A percentile compares a stretch with the other conserved stretches of the same genome.
Evolutionary conservation across 192 early-diverging fungal genomes (phyloP).

Genomic region (Backusella macrospora): DNA sequence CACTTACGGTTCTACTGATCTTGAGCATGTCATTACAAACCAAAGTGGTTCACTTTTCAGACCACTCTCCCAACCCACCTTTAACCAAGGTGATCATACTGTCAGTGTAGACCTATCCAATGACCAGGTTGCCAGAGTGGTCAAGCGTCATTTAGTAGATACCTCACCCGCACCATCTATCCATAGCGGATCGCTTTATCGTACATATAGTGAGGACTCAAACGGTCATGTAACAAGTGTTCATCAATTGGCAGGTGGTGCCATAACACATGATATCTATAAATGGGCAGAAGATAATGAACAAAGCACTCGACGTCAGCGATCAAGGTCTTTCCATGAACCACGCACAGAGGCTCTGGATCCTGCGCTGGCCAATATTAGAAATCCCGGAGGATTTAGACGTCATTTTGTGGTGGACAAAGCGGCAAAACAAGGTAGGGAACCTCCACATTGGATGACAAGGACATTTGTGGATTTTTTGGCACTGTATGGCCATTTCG

Average conservation of each 20-base stretch:
- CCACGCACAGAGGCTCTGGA: constrained; percentile 43
- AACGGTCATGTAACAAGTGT: constrained; percentile 10
- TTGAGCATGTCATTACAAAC: constrained; percentile 23
- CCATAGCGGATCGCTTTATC: not conserved
- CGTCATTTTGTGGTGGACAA: constrained; percentile 82
- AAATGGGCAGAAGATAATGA: constrained; percentile 81
- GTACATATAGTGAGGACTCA: not conserved
- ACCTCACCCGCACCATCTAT: constrained; percentile 27
- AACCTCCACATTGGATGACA: constrained; percentile 79
- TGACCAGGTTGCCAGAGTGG: constrained; percentile 38
- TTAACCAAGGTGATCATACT: constrained; percentile 31
- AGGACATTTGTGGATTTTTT: constrained; percentile 94
- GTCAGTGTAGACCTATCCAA: constrained; percentile 34
- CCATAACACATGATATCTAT: constrained; percentile 87
- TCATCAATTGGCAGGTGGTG: constrained; percentile 67
- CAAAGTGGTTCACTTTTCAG: constrained; percentile 18
- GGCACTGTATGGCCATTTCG: constrained; percentile 91
- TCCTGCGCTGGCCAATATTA: constrained; percentile 50
- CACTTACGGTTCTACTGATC: constrained; percentile 22
- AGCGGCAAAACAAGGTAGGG: constrained; percentile 69
- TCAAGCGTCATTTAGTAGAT: constrained; percentile 37
- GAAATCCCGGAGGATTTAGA: constrained; percentile 86
- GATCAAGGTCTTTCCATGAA: constrained; percentile 61
- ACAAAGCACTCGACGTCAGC: constrained; percentile 36
- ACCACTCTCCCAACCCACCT: constrained; percentile 17